Evolutionary conservation across 2,329 filamentous ascomycete genomes (phyloP).

Genomic region (Sporothrix variecibatus): DNA sequence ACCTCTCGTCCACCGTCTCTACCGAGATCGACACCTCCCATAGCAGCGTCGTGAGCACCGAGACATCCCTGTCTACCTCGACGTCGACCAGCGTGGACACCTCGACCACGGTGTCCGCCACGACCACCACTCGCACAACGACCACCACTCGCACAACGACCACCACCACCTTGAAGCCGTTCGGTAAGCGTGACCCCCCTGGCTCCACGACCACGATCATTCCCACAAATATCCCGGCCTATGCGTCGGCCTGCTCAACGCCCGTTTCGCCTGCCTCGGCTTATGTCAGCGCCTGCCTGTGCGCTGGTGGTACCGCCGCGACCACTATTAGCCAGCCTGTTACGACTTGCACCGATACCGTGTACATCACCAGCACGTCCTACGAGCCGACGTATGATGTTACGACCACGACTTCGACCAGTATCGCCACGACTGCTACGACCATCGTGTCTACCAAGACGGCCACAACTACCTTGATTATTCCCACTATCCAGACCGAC

Average conservation of each 20-base stretch:
- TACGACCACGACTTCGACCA: background rate
- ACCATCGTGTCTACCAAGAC: background rate
- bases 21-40: background rate
- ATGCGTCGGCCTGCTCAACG: slow-evolving; percentile 12
- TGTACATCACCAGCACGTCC: background rate
- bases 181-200: background rate
- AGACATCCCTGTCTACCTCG: background rate
- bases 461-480: background rate
- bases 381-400: background rate
- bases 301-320: background rate
- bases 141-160: background rate
- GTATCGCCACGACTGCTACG: background rate
- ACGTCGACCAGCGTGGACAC: background rate
- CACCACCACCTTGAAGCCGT: slow-evolving; percentile 20
- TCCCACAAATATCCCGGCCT: background rate
- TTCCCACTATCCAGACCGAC: background rate
- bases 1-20: background rate
- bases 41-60: background rate
- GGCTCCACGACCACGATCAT: background rate
- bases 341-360: background rate
- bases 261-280: background rate
- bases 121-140: background rate
- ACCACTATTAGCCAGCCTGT: background rate
- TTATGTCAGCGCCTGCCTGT: slow-evolving; percentile 18
- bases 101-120: background rate